Base-by-base conservation (phyloP, 2,329 filamentous ascomycete genomes). In the Drechmeria coniospora region DNA sequence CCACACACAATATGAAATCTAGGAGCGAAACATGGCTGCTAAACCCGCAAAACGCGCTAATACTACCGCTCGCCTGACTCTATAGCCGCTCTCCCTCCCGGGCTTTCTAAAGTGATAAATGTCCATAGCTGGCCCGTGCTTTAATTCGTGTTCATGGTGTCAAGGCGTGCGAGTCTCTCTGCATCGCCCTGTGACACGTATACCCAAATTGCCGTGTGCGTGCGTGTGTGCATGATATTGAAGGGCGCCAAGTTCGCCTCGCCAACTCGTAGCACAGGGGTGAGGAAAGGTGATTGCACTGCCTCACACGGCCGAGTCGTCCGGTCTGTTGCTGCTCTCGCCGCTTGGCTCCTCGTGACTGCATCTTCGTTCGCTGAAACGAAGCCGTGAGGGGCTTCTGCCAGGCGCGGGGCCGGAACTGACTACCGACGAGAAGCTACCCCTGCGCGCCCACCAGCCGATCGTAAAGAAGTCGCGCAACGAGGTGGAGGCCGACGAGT, bases 391-490 rank as follows among this genome's bases (percentile, higher is more conserved):
- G n/a, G 28, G 30, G 27, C 23, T 28, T n/a, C n/a, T n/a, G n/a
- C n/a, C n/a, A n/a, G 34, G 33, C 14, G 26, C 23, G 15, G 23
- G 23, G 19, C 28, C 15, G 15, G 30, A 25, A 18, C 33, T 33
- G 24, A 30, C 23, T 11, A 28, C 18, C 4, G 40, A 34, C 12
- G 33, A 26, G 14, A 34, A 31, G 23, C 28, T 31, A 12, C 23
- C 26, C 8, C 31, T 28, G 12, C 23, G 21, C 9, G 35, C 33
- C 59, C 68, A 73, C 71, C 71, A 76, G 16, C 52, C 56, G 36
- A 73, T 46, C 21, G 61, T 64, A 48, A 63, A 65, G 15, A 75
- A 51, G 1, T 61, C 62, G 5, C 61, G 57, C 1, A 68, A 43
- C 0, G 65, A 57, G 10, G 64, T 62, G 25, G 70, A 67, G 1